These are phyloP conservation scores for Teunomyces aglyptinius DNA, from an alignment of 805 yeast species.

Conservation along the genomic window DNA sequence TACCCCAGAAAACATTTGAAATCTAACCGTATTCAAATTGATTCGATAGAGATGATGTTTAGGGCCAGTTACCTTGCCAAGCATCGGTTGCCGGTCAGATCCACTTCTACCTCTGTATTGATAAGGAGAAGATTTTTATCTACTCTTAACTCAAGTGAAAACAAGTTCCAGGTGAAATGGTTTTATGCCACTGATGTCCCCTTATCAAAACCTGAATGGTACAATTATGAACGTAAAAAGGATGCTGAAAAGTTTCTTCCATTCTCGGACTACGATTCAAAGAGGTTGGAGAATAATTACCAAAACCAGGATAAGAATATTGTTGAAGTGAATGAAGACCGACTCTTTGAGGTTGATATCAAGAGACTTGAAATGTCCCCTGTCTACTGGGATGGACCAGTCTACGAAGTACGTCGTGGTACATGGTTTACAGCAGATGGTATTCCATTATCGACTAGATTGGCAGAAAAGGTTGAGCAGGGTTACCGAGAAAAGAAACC, in stretches of 20 bases:
- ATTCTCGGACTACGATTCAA: conserved; percentile 63
- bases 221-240: conserved; percentile 48
- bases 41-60: neutral
- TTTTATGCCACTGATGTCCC: conserved; percentile 84
- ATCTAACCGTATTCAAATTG: too few relatives aligned
- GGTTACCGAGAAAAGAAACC: conserved; percentile 40
- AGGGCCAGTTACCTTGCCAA: neutral
- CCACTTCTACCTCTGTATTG: conserved; percentile 2
- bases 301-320: conserved; percentile 16
- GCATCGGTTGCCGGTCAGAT: neutral
- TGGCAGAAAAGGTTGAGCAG: conserved; percentile 60
- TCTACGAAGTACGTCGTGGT: conserved; percentile 79
- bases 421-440: conserved; percentile 71
- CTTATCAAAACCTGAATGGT: conserved; percentile 59
- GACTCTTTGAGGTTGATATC: conserved; percentile 70
- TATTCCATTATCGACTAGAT: conserved; percentile 48
- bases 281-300: conserved; percentile 54
- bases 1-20: neutral
- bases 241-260: conserved; percentile 62
- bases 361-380: conserved; percentile 56
- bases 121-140: neutral
- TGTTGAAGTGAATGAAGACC: conserved; percentile 78
- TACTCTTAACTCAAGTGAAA: neutral
- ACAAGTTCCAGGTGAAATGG: conserved; percentile 50
- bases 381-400: conserved; percentile 86